phyloP scores from a whole-genome alignment of 179 eudicot genomes.

The Patellifolia procumbens region DNA sequence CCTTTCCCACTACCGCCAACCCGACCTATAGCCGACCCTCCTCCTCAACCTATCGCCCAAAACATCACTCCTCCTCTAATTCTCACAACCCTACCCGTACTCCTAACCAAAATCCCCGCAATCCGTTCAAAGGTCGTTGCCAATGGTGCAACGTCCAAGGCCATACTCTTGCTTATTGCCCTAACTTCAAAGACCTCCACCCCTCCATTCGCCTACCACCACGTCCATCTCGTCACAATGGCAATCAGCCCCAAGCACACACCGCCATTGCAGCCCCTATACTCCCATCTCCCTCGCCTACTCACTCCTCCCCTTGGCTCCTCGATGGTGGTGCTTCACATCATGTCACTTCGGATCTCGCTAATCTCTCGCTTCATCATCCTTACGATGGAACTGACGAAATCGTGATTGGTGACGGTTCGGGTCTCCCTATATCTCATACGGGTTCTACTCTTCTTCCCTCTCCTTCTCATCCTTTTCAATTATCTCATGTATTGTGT shows the following conservation, averaged over 20 bases:
- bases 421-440: not conserved
- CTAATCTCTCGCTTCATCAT: too few relatives aligned
- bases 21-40: not conserved
- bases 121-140: not conserved
- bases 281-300: not conserved
- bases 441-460: not conserved
- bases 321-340: too few relatives aligned
- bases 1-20: not conserved
- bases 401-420: conserved; percentile 13
- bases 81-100: not conserved
- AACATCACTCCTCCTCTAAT: not conserved
- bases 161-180: not conserved
- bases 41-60: too few relatives aligned
- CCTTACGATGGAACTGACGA: conserved; percentile 22
- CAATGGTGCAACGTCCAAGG: not conserved
- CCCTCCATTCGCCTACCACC: not conserved
- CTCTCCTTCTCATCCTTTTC: not conserved
- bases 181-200: not conserved
- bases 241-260: not conserved
- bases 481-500: not conserved
- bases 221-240: not conserved
- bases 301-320: not conserved
- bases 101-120: not conserved
- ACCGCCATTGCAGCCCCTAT: not conserved
- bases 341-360: too few relatives aligned